Evolutionary conservation across 345 rosid species (phyloP).

Genomic region (Corchorus capsularis): DNA sequence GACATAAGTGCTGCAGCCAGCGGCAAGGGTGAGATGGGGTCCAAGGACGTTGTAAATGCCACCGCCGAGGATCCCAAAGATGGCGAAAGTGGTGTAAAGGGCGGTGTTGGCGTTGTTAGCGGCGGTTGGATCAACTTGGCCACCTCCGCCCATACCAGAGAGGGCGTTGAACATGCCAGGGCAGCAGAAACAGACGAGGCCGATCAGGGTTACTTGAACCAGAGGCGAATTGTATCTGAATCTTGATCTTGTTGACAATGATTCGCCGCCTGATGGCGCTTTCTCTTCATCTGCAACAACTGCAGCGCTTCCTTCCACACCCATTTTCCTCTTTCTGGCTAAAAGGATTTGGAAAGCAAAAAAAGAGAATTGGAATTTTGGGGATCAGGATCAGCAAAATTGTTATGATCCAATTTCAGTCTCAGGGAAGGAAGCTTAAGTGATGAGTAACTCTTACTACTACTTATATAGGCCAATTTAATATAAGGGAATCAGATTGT

Average conservation of each 20-base stretch:
- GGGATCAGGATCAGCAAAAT: not conserved
- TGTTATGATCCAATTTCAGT: no score
- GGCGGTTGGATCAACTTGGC: slow-evolving; percentile 80
- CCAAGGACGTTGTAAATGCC: slow-evolving; percentile 64
- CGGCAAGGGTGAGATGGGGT: slow-evolving; percentile 64
- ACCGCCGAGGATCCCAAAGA: slow-evolving; percentile 59
- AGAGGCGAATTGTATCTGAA: slow-evolving; percentile 79
- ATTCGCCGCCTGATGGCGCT: not conserved
- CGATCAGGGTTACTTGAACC: slow-evolving; percentile 68
- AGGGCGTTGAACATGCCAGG: slow-evolving; percentile 98
- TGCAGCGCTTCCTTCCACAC: slow-evolving; percentile 8
- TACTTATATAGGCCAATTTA: no score
- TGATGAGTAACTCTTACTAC: no score
- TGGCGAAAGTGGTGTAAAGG: slow-evolving; percentile 57
- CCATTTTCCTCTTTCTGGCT: not conserved
- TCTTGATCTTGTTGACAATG: slow-evolving; percentile 28
- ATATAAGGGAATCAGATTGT: no score
- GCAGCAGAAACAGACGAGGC: slow-evolving; percentile 91
- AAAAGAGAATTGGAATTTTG: not conserved
- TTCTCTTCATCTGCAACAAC: slow-evolving; percentile 31
- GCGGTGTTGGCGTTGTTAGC: slow-evolving; percentile 81
- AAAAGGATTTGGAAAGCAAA: not conserved
- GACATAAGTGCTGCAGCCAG: slow-evolving; percentile 79
- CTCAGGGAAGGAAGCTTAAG: no score
- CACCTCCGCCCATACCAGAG: slow-evolving; percentile 97